These are phyloP conservation scores for Urostyla sp. DNA, from an alignment of 73 alveolate genomes.

Conservation along the genomic window DNA sequence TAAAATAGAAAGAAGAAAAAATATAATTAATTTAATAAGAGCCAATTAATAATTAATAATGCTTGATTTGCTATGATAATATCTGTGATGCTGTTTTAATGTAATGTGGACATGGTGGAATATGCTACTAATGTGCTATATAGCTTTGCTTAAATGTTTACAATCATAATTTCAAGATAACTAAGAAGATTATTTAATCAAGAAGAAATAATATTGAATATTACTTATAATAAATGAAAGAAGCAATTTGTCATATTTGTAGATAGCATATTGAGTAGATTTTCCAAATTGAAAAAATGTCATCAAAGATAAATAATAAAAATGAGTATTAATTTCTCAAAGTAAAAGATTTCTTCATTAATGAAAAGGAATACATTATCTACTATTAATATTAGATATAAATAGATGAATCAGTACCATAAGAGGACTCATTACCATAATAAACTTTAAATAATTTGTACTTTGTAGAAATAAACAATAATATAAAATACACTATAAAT, in stretches of 20 bases:
- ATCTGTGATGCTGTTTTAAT: conserved; percentile 65
- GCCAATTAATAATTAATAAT: background rate
- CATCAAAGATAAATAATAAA: background rate
- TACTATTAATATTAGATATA: conserved; percentile 24
- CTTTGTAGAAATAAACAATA: background rate
- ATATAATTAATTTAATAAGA: background rate
- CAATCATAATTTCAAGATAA: conserved; percentile 30
- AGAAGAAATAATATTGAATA: background rate
- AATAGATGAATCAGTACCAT: background rate
- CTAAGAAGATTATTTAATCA: background rate
- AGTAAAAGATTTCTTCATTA: conserved; percentile 39
- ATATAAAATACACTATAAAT: too few species aligned
- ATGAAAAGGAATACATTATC: conserved; percentile 50
- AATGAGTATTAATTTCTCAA: conserved; percentile 3
- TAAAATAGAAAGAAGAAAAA: background rate
- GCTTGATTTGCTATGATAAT: conserved; percentile 70
- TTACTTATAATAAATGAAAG: conserved; percentile 6
- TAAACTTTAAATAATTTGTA: background rate
- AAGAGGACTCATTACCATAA: background rate
- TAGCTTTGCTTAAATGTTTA: conserved; percentile 36
- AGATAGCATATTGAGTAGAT: conserved; percentile 32
- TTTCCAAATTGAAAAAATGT: conserved; percentile 3
- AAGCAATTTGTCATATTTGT: conserved; percentile 45
- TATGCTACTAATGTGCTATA: conserved; percentile 62
- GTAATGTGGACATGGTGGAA: conserved; percentile 83